Conservation (phyloP, 2,329 filamentous ascomycete genomes). For the Aureobasidium leucospermi region DNA sequence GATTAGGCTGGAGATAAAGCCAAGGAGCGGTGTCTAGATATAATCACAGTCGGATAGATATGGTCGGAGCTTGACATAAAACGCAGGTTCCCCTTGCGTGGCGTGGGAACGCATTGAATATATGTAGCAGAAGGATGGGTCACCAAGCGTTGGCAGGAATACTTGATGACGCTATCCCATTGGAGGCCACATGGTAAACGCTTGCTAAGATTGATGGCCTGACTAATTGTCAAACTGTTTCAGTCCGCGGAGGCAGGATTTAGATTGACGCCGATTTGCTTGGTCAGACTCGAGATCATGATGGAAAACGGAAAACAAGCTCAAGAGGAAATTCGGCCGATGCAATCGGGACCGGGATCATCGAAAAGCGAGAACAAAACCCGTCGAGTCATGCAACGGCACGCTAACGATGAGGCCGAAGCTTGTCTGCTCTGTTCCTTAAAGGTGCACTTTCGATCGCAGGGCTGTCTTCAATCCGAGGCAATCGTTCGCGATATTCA, state of each 20-base stretch:
- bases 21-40: neutral
- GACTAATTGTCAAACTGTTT: conserved; percentile 13
- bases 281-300: conserved; percentile 11
- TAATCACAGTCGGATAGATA: neutral
- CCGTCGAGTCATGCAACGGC: conserved; percentile 11
- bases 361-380: neutral
- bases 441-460: neutral
- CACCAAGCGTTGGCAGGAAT: conserved; percentile 11
- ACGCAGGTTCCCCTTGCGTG: neutral
- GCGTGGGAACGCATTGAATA: conserved; percentile 8
- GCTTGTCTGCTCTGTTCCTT: neutral
- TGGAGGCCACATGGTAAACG: conserved; percentile 4
- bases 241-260: conserved; percentile 13
- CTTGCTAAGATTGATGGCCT: conserved; percentile 11
- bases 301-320: neutral
- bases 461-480: neutral
- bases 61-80: neutral
- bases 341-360: conserved; percentile 1
- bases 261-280: conserved; percentile 9
- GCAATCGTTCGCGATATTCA: conserved; percentile 3
- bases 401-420: neutral
- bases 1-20: neutral
- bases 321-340: conserved; percentile 4
- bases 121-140: conserved; percentile 9
- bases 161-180: conserved; percentile 10